phyloP scores from a whole-genome alignment of 2,329 filamentous ascomycete species.

The Samsoniella hepiali region DNA sequence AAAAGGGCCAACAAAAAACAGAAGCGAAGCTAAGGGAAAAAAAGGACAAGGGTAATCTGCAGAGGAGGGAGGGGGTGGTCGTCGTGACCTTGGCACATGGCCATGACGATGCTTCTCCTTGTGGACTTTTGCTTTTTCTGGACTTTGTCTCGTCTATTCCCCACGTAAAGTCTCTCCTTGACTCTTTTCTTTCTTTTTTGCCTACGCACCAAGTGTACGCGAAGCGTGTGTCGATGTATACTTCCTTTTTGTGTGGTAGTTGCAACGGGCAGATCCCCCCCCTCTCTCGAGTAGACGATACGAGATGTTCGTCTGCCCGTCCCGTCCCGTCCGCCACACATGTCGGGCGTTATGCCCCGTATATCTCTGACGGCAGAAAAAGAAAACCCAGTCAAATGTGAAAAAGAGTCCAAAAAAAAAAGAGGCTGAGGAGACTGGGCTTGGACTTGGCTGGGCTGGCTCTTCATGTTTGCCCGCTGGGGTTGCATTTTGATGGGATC shows the following conservation, averaged over 20 bases:
- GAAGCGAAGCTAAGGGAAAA: background rate
- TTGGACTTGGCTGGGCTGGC: background rate
- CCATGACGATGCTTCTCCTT: background rate
- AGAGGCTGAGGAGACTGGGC: background rate
- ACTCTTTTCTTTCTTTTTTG: background rate
- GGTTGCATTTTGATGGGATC: background rate
- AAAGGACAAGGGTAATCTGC: background rate
- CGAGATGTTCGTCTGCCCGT: too few species aligned
- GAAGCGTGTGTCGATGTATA: background rate
- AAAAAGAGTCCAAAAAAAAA: background rate
- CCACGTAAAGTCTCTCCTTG: background rate
- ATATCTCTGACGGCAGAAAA: too few species aligned
- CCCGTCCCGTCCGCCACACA: too few species aligned
- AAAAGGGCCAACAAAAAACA: too few species aligned
- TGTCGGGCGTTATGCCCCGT: too few species aligned
- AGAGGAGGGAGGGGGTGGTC: background rate
- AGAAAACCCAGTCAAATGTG: too few species aligned
- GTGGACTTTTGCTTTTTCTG: background rate
- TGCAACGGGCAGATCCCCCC: background rate
- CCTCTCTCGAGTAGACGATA: too few species aligned
- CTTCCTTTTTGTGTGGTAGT: background rate
- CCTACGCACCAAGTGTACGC: background rate
- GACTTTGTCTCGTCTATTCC: background rate
- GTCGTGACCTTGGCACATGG: constrained; percentile 14
- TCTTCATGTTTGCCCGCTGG: background rate